Base-by-base conservation (phyloP, 768 basidiomycete species). In the Cantharellus anzutake region DNA sequence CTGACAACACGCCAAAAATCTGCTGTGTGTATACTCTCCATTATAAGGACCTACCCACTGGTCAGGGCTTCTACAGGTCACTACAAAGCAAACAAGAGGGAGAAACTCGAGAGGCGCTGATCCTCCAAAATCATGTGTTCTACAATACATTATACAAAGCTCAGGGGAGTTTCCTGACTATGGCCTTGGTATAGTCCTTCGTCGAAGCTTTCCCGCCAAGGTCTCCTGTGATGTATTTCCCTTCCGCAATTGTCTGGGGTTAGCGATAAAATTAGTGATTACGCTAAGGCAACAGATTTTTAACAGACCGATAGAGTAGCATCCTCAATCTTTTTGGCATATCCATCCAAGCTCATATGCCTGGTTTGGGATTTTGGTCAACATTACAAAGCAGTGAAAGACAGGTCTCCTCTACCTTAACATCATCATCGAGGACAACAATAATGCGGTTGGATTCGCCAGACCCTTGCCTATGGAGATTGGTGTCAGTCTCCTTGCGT, bases 391-490 rank as follows among this genome's bases (percentile, higher is more conserved):
- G 11, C 44, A 48, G 11, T 29, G 5, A 50, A 14, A 50, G 42
- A 40, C 61, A 60, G 59, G 63, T 56, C 52, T 59, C 61, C 73
- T 79, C 62, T 66, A 87, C 89, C 91, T 81, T 67, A 98, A 71
- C 94, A 98, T 97, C 96, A 98, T 98, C 63, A 98, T 73, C 60
- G 90, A 91, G 63, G 89, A 93, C 63, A 99, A 72, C 58, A 99
- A 76, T 51, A 99, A 79, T 2, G 96, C 96, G n/a, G 96, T 98
- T n/a, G 96, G 96, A 76, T 99, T 99, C 68, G 96, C 94, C 65
- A 91, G 75, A 63, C 89, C 89, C 69, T 90, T 87, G 67, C 88
- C 86, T 85, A 59, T 52, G 60, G 42, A 59, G 0, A 48, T 11
- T 11, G 44, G 29, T 48, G 44, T 48, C 44, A 48, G 44, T 11